phyloP scores from a whole-genome alignment of 345 rosid genomes.

The Abelmoschus esculentus region DNA sequence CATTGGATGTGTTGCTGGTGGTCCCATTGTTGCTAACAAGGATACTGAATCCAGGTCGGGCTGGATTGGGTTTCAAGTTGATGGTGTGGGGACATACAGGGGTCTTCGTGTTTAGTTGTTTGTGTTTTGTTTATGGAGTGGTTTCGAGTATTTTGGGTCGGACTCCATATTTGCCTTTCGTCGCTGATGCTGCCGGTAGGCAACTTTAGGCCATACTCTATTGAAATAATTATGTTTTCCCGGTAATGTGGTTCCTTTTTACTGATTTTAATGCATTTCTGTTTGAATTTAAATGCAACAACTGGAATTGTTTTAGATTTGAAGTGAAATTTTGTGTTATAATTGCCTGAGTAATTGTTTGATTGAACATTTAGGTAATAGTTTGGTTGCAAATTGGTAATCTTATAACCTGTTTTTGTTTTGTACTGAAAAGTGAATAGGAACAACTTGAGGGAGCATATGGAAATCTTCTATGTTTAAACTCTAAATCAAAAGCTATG shows the following conservation, averaged over 20 bases:
- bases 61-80: slow-evolving; percentile 47
- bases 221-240: no score
- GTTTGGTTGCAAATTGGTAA: no score
- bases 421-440: no score
- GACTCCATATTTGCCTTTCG: slow-evolving; percentile 52
- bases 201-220: not conserved
- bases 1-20: slow-evolving; percentile 75
- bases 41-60: slow-evolving; percentile 59
- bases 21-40: slow-evolving; percentile 57
- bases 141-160: slow-evolving; percentile 50
- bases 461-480: no score
- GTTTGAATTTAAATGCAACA: not conserved
- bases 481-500: no score
- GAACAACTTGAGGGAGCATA: no score
- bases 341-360: no score
- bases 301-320: not conserved
- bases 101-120: slow-evolving; percentile 57
- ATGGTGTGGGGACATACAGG: slow-evolving; percentile 73
- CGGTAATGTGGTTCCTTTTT: no score
- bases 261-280: no score
- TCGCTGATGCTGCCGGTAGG: not conserved
- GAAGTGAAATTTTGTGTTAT: no score
- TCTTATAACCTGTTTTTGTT: no score
- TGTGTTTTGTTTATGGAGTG: slow-evolving; percentile 63
- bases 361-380: no score